Evolutionary conservation across 202 grass and related monocot species (phyloP), one percentile per base, ranked within the genome.

Genomic region (Thinopyrum obtusiflorum): DNA sequence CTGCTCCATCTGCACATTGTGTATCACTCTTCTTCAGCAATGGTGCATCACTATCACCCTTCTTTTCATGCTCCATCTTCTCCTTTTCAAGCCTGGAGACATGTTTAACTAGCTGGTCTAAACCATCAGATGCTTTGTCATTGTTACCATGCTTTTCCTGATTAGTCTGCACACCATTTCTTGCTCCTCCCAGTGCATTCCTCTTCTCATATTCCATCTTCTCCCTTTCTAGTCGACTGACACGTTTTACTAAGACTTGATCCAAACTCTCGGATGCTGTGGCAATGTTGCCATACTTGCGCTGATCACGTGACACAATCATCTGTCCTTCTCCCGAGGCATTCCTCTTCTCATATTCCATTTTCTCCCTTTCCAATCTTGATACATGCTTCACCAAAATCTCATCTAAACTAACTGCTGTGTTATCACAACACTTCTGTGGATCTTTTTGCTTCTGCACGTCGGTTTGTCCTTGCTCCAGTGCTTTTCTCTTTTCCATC

Each of bases 191-290:
- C 1, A 10, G n/a, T 67, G 37, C 8, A 72, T 78, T 78, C 25
- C 61, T 85, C 61, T 78, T 77, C 77, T 17, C 12, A 66, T 49
- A 59, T 62, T 84, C 84, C 27, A 68, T 27, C 33, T 94, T 95
- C 63, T 86, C 86, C 76, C 79, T 95, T 88, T 95, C 95, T 55
- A 89, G 87, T 65, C 81, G 81, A 47, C 83, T 80, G 8, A 85
- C 89, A 80, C 80, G 89, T 72, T 90, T 98, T 77, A 95, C 79
- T 68, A 98, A 71, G 55, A 93, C 89, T 85, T 90, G 86, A 73
- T 91, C 95, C 76, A 92, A 90, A 85, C 93, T 88, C 69, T 77
- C 61, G 26, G 73, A 63, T 77, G 79, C 21, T 23, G 49, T 68
- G 4, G 24, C 68, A 77, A 44, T 42, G 35, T 61, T 80, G 14